Evolutionary conservation across 768 basidiomycete species (phyloP), one percentile per base, ranked within the genome.

Genomic region (Mycena venus): DNA sequence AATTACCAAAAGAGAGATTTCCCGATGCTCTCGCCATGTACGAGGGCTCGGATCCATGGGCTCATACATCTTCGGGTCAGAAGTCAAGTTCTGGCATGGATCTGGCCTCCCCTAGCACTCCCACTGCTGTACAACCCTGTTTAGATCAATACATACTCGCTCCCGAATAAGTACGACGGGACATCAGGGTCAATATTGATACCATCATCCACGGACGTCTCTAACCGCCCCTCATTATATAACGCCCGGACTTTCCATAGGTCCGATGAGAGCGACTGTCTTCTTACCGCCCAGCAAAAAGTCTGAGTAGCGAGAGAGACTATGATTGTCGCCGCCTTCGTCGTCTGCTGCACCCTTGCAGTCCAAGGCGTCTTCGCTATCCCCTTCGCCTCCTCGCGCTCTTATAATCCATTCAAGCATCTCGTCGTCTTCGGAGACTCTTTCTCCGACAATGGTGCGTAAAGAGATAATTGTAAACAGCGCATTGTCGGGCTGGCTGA

Each of bases 391-490:
- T 53, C 51, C 25, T 53, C 25, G 51, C 51, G 51, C 25, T 53
- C 51, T 53, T 53, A 53, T 53, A 53, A 53, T 53, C 25, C 51
- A 53, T 53, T 53, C 51, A 53, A 53, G 23, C 51, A 53, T 25
- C 51, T 53, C 25, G 25, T 53, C 25, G 51, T 53, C 51, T 6
- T 53, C 51, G 51, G 51, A 53, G 51, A 53, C 51, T 53, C 51
- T 53, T 53, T 53, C 51, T 53, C 51, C 51, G 51, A 53, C 51
- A 53, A 53, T 53, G 51, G 51, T 53, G 51, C 51, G 51, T 53
- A 53, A 53, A 53, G 51, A 53, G 51, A 53, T 53, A 23, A 53
- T 29, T 53, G 23, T 29, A 53, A 53, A 53, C 51, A 53, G 51
- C 23, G 47, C 51, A 53, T 53, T 53, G 51, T 53, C 51, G 29